phyloP scores from a whole-genome alignment of 805 yeast genomes.

The Myxozyma vanderwaltii region DNA sequence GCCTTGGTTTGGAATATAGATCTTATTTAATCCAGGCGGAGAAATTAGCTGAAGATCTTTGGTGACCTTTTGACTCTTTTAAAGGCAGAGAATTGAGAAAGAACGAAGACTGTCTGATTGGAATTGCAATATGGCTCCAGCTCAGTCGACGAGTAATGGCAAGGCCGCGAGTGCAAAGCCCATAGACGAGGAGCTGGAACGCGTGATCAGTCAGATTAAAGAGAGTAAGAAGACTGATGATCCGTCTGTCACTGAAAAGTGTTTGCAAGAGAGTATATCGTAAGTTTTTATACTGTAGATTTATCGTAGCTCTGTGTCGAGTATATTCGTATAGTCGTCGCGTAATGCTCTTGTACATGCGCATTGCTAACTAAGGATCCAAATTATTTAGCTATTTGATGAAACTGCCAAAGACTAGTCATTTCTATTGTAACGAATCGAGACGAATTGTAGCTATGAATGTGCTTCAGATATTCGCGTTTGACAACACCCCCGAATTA shows the following conservation, averaged over 20 bases:
- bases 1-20: too few relatives aligned
- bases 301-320: background rate
- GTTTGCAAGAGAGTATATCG: conserved; percentile 31
- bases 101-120: background rate
- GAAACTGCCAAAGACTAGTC: conserved; percentile 23
- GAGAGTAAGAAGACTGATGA: conserved; percentile 29
- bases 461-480: conserved; percentile 31
- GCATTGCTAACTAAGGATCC: background rate
- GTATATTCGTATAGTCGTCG: background rate
- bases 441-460: conserved; percentile 20
- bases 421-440: conserved; percentile 21
- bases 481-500: conserved; percentile 29
- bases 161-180: background rate
- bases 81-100: background rate
- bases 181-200: conserved; percentile 15
- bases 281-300: conserved; percentile 6
- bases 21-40: too few relatives aligned
- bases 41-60: too few relatives aligned
- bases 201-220: conserved; percentile 17
- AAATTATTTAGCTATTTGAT: conserved; percentile 26
- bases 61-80: background rate
- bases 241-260: conserved; percentile 22
- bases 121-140: background rate
- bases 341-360: background rate
- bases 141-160: background rate